Evolutionary conservation across 2,329 filamentous ascomycete species (phyloP).

Genomic region (Cytospora leucostoma): DNA sequence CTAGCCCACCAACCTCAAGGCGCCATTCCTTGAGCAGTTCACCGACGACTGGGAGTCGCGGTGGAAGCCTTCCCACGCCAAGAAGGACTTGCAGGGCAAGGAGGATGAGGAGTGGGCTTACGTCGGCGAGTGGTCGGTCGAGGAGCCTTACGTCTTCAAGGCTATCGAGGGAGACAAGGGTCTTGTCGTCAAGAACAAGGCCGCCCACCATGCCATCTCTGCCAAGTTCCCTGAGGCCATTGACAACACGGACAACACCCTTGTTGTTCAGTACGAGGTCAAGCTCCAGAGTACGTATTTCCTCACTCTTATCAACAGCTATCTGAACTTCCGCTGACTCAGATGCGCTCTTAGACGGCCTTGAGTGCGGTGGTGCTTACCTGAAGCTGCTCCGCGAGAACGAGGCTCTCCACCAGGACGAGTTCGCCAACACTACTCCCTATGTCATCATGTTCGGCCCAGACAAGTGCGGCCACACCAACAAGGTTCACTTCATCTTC

Average conservation of each 20-base stretch:
- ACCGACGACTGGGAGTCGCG: conserved; percentile 91
- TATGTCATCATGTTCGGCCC: conserved; percentile 99
- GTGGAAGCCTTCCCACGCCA: conserved; percentile 94
- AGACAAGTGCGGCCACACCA: conserved; percentile 98
- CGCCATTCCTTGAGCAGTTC: conserved; percentile 97
- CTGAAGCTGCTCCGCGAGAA: conserved; percentile 98
- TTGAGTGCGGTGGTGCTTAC: conserved; percentile 98
- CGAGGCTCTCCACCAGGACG: conserved; percentile 92
- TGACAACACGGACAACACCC: conserved; percentile 94
- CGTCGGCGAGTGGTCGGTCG: conserved; percentile 93
- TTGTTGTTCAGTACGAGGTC: conserved; percentile 98
- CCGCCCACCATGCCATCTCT: conserved; percentile 98
- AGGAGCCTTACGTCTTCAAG: conserved; percentile 88
- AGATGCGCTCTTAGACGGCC: conserved; percentile 63
- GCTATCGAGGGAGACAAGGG: conserved; percentile 95
- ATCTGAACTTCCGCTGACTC: not conserved
- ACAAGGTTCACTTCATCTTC: conserved; percentile 99
- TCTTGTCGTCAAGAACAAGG: conserved; percentile 95
- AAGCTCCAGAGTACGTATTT: conserved; percentile 87
- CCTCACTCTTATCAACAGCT: not conserved
- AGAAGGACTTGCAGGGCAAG: conserved; percentile 80
- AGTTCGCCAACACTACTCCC: conserved; percentile 95
- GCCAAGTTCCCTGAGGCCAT: conserved; percentile 97
- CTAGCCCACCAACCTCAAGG: conserved; percentile 85
- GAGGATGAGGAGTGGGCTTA: conserved; percentile 96